These are phyloP conservation scores for Metarhizium robertsii DNA, from an alignment of 2,329 filamentous ascomycete species.

Conservation along the genomic window DNA sequence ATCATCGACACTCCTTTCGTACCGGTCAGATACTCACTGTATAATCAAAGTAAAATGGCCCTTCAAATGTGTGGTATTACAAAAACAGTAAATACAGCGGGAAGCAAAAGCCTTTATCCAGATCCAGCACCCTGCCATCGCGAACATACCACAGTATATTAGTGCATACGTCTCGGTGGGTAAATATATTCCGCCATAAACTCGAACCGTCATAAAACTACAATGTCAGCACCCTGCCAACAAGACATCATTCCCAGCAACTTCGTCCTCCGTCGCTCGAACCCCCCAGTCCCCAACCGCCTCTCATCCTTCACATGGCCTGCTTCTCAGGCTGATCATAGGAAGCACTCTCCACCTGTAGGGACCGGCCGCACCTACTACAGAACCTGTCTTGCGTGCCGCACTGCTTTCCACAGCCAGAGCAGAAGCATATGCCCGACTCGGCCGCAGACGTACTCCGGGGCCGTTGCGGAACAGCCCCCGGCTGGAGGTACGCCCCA, in stretches of 20 bases:
- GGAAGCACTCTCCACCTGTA: background rate
- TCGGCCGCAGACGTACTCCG: conserved; percentile 1
- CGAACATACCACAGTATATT: too few relatives aligned
- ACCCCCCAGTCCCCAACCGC: background rate
- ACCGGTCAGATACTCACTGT: too few relatives aligned
- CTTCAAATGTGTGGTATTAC: too few relatives aligned
- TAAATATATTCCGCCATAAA: too few relatives aligned
- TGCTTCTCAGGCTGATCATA: background rate
- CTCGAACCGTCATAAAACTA: conserved; percentile 9
- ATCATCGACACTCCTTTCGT: too few relatives aligned
- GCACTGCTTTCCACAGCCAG: conserved; percentile 1
- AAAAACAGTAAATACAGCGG: too few relatives aligned
- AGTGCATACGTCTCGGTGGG: too few relatives aligned
- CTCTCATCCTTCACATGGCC: background rate
- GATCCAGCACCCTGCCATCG: too few relatives aligned
- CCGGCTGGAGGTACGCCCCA: conserved; percentile 1
- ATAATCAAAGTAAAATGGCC: too few relatives aligned
- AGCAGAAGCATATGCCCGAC: background rate
- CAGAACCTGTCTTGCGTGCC: conserved; percentile 3
- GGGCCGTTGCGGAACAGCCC: background rate
- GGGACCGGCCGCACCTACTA: background rate
- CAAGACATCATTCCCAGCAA: background rate
- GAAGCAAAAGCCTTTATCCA: too few relatives aligned
- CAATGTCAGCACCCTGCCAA: background rate
- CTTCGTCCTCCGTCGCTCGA: background rate